These are phyloP conservation scores for Xerocomus brunneocitrinus DNA, from an alignment of 768 basidiomycete genomes.

Conservation along the genomic window DNA sequence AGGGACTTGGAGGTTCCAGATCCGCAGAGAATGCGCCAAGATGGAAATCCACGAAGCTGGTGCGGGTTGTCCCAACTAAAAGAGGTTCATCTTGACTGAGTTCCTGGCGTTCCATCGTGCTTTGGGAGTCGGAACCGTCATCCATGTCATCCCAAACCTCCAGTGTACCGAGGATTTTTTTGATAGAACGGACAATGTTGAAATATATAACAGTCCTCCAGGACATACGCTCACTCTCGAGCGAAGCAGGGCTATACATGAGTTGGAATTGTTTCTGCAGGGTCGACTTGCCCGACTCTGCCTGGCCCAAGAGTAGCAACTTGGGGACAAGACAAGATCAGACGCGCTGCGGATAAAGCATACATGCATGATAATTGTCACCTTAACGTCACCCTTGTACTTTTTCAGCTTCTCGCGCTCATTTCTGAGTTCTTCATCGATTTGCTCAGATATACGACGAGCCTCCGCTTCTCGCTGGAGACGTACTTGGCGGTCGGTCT, in stretches of 20 bases:
- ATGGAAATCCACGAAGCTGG: constrained; percentile 10
- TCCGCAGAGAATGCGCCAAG: constrained; percentile 9
- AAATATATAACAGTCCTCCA: constrained; percentile 75
- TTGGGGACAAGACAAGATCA: constrained; percentile 30
- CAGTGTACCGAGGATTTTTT: constrained; percentile 60
- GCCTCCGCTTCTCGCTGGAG: constrained; percentile 69
- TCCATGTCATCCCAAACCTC: constrained; percentile 59
- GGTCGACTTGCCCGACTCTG: constrained; percentile 75
- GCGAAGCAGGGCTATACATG: constrained; percentile 69
- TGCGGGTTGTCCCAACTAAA: constrained; percentile 11
- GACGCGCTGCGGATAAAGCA: not conserved
- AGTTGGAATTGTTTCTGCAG: constrained; percentile 78
- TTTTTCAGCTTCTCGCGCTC: constrained; percentile 64
- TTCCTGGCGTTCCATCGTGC: constrained; percentile 31
- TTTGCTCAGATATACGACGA: constrained; percentile 70
- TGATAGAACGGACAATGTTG: constrained; percentile 68
- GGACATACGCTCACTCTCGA: constrained; percentile 64
- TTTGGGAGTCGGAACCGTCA: constrained; percentile 44
- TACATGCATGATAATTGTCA: constrained; percentile 19
- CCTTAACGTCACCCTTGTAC: constrained; percentile 74
- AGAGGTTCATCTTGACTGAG: constrained; percentile 23
- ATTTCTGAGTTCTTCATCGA: constrained; percentile 72
- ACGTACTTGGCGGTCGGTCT: constrained; percentile 55
- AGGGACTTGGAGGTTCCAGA: constrained; percentile 9
- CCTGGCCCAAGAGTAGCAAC: constrained; percentile 73